phyloP scores from a whole-genome alignment of 495 filamentous ascomycete genomes.

The Patellaria atrata region DNA sequence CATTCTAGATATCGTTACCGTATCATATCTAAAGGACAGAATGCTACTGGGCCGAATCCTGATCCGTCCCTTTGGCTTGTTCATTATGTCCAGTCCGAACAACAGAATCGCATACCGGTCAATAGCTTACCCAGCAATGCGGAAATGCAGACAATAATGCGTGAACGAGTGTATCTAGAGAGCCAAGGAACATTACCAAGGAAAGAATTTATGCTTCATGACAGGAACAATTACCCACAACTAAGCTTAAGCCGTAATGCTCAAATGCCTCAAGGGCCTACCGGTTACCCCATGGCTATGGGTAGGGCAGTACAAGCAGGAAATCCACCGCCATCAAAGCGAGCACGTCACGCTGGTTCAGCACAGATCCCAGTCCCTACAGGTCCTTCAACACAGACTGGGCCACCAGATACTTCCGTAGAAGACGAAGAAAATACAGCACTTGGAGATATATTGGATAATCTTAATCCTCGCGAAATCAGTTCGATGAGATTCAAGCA shows the following conservation, averaged over 20 bases:
- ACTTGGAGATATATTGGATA: conserved; percentile 74
- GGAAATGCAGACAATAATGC: conserved; percentile 44
- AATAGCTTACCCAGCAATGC: conserved; percentile 44
- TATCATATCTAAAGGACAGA: conserved; percentile 49
- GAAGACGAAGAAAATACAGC: conserved; percentile 84
- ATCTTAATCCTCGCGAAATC: conserved; percentile 75
- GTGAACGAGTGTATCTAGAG: conserved; percentile 54
- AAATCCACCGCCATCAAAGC: conserved; percentile 36
- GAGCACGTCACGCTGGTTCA: conserved; percentile 18
- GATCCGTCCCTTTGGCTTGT: conserved; percentile 84
- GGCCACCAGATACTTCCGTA: conserved; percentile 37
- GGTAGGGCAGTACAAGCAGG: conserved; percentile 22
- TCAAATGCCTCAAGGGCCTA: conserved; percentile 14
- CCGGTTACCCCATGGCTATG: conserved; percentile 19
- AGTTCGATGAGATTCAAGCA: conserved; percentile 73
- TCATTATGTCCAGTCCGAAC: conserved; percentile 72
- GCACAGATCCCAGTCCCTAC: conserved; percentile 7
- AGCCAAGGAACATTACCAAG: conserved; percentile 64
- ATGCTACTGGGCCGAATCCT: conserved; percentile 43
- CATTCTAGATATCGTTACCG: conserved; percentile 76
- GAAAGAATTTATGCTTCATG: conserved; percentile 88
- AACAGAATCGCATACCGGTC: conserved; percentile 51
- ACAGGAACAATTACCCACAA: conserved; percentile 76
- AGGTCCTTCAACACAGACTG: neutral
- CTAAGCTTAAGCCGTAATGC: conserved; percentile 48